Evolutionary conservation across 1,139 yeast genomes (phyloP), one percentile per base, ranked within the genome.

Genomic region (Kodamaea derodonti): DNA sequence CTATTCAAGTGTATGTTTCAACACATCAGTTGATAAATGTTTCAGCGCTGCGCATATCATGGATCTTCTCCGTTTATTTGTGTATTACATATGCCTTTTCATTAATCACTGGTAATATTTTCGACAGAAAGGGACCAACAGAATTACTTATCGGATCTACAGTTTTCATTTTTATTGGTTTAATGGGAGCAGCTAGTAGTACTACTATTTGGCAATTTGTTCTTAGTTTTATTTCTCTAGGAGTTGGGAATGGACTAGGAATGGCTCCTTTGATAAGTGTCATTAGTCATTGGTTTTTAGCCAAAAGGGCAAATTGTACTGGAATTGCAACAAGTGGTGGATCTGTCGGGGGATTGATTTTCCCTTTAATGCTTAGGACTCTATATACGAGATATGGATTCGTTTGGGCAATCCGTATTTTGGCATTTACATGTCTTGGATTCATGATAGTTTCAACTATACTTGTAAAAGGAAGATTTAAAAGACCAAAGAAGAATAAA

Each of bases 301-400:
- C 52, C 31, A 70, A 65, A 40, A 58, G 85, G 36, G 85, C 77
- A 0, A 52, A 70, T 28, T 84, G 83, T 1, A 54, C 75, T 27
- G 78, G 82, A 1, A 48, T 77, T 3, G 80, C 79, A 2, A 76
- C 82, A 1, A 61, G 72, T 15, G 86, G 86, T 2, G 84, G 84
- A 1, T 69, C 80, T 7, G 56, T 77, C 2, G 87, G 87, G 2
- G 84, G 84, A 7, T 65, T 80, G 2, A 56, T 75, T 2, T 77
- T 75, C 53, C 80, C 86, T 0, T 51, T 79, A 15, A 65, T 77
- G 63, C 62, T 79, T 43, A 69, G 75, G 40, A 53, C 59, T 29
- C 56, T 78, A 37, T 72, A 70, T 47, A 56, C 49, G 1, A 43
- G 48, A 20, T 56, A 75, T 14, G 86, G 87, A 2, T 82, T 66